Percentiles rank a stretch among this genome's conserved stretches.
These are phyloP conservation scores for Saccharomycopsis sp. DNA, from an alignment of 805 yeast species.

Conservation along the genomic window DNA sequence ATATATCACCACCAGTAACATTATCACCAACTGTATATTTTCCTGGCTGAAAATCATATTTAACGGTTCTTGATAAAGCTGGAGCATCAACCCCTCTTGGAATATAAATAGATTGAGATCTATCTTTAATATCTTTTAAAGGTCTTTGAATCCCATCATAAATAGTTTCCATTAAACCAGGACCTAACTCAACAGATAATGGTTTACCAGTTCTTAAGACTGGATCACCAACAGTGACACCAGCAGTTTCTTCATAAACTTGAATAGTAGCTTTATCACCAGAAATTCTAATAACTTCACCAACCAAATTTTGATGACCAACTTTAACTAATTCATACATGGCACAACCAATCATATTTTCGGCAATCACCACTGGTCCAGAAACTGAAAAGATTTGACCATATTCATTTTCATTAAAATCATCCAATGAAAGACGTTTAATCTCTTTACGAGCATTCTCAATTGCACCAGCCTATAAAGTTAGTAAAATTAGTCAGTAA, in stretches of 20 bases:
- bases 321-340: conserved; percentile 98
- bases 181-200: conserved; percentile 97
- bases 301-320: conserved; percentile 93
- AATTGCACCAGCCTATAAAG: conserved; percentile 75
- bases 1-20: conserved; percentile 91
- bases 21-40: conserved; percentile 86
- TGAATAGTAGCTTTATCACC: conserved; percentile 97
- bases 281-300: conserved; percentile 96
- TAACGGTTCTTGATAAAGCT: conserved; percentile 71
- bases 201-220: conserved; percentile 98
- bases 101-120: conserved; percentile 85
- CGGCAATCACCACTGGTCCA: conserved; percentile 97
- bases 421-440: conserved; percentile 73
- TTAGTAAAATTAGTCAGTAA: background rate
- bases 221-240: conserved; percentile 98
- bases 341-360: conserved; percentile 98
- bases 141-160: conserved; percentile 99
- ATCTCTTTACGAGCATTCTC: conserved; percentile 95
- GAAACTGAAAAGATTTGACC: conserved; percentile 92
- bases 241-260: conserved; percentile 98
- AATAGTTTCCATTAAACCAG: conserved; percentile 98
- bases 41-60: conserved; percentile 83
- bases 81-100: conserved; percentile 99
- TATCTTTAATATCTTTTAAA: conserved; percentile 80
- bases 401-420: conserved; percentile 62